phyloP scores from a whole-genome alignment of 140 eudicot genomes.

The Flaveria floridana region DNA sequence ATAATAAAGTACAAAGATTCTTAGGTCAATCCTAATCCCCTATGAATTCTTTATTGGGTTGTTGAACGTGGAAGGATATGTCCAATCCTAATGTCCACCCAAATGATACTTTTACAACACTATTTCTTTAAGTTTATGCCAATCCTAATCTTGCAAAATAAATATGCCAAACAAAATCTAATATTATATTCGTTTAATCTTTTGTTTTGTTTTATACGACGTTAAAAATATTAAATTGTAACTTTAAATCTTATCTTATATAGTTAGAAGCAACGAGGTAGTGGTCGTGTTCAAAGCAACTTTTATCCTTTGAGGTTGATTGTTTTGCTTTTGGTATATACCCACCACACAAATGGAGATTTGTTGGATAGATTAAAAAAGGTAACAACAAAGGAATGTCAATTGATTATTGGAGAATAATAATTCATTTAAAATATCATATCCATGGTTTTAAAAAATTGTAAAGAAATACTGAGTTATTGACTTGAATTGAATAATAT shows the following conservation, averaged over 20 bases:
- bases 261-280: slow-evolving; percentile 14
- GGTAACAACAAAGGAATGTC: slow-evolving; percentile 13
- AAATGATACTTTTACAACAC: slow-evolving; percentile 24
- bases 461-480: background rate
- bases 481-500: slow-evolving; percentile 7
- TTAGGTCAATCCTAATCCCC: slow-evolving; percentile 34
- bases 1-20: slow-evolving; percentile 14
- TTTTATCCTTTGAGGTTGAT: slow-evolving; percentile 14
- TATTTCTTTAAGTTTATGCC: slow-evolving; percentile 19
- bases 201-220: slow-evolving; percentile 20
- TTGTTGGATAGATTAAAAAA: slow-evolving; percentile 6
- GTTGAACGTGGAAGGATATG: slow-evolving; percentile 24
- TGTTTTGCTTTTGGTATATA: slow-evolving; percentile 21
- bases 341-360: slow-evolving; percentile 20
- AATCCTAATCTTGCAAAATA: slow-evolving; percentile 26
- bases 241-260: slow-evolving; percentile 9
- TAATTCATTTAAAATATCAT: slow-evolving; percentile 6
- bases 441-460: background rate
- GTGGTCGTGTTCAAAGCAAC: slow-evolving; percentile 14
- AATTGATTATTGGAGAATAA: background rate
- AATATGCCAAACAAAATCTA: slow-evolving; percentile 12
- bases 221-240: background rate
- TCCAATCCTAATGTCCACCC: slow-evolving; percentile 37
- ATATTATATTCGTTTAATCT: background rate
- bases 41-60: slow-evolving; percentile 19